Evolutionary conservation across 2,329 filamentous ascomycete species (phyloP).

Genomic region (Elsinoe necatrix): DNA sequence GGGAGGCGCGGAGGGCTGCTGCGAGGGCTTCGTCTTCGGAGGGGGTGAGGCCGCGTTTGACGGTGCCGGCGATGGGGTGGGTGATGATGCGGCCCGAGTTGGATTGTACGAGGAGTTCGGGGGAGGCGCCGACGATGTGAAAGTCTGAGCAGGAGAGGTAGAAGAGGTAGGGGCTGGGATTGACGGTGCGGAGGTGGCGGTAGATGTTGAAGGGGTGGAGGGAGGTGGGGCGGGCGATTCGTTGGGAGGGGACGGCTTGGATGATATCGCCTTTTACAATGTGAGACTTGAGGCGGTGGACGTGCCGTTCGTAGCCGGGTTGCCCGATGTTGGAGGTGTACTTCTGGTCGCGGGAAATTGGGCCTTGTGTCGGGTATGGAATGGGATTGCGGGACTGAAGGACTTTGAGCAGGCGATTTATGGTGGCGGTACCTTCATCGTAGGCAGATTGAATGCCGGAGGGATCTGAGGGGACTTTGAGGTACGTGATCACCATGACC

Average conservation of each 20-base stretch:
- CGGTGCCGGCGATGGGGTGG: constrained; percentile 93
- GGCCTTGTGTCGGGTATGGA: constrained; percentile 56
- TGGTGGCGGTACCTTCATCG: constrained; percentile 53
- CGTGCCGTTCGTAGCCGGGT: constrained; percentile 82
- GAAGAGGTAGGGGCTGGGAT: constrained; percentile 95
- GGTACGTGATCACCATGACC: constrained; percentile 87
- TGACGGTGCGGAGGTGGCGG: constrained; percentile 89
- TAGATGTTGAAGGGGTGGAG: constrained; percentile 98
- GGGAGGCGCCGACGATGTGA: constrained; percentile 89
- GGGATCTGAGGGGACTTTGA: constrained; percentile 50
- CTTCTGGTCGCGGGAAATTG: constrained; percentile 63
- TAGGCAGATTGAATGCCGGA: constrained; percentile 60
- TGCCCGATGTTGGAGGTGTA: constrained; percentile 90
- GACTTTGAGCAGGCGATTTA: constrained; percentile 60
- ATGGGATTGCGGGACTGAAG: constrained; percentile 68
- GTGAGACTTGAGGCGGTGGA: constrained; percentile 77
- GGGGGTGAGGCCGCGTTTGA: constrained; percentile 71
- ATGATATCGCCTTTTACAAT: constrained; percentile 92
- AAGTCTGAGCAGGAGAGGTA: constrained; percentile 88
- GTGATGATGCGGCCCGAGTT: constrained; percentile 83
- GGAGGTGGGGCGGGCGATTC: constrained; percentile 78
- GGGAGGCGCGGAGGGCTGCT: constrained; percentile 62
- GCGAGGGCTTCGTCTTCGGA: constrained; percentile 78
- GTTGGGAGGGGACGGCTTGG: constrained; percentile 91
- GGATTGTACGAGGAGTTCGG: constrained; percentile 87